A percentile compares a stretch with the other conserved stretches of the same genome.
These are phyloP conservation scores for Candida andamanensis DNA, from an alignment of 805 yeast species.

Conservation along the genomic window DNA sequence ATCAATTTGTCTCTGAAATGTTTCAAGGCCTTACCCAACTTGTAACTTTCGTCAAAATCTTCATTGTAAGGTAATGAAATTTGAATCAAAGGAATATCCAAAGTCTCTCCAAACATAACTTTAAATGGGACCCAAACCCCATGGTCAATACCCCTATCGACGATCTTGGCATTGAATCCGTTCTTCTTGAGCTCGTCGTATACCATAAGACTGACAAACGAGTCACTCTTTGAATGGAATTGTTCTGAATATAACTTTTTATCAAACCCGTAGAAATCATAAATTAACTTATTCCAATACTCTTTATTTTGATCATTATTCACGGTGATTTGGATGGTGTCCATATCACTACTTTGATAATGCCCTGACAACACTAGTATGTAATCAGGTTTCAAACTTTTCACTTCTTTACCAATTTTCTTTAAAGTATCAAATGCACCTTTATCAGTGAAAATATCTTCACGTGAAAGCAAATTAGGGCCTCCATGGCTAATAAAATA, in stretches of 20 bases:
- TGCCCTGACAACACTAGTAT: slow-evolving; percentile 70
- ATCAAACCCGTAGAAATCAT: slow-evolving; percentile 77
- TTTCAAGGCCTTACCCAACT: slow-evolving; percentile 52
- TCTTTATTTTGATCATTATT: slow-evolving; percentile 1
- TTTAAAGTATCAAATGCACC: slow-evolving; percentile 57
- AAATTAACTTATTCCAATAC: slow-evolving; percentile 49
- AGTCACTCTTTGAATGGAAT: slow-evolving; percentile 49
- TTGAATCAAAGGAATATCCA: slow-evolving; percentile 45
- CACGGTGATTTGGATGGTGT: slow-evolving; percentile 44
- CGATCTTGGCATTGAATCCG: slow-evolving; percentile 43
- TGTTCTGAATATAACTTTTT: slow-evolving; percentile 54
- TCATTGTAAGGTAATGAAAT: slow-evolving; percentile 39
- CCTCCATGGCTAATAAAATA: slow-evolving; percentile 81
- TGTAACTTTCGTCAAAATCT: slow-evolving; percentile 40
- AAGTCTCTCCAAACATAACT: slow-evolving; percentile 53
- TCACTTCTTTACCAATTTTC: slow-evolving; percentile 48
- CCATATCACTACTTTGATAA: slow-evolving; percentile 52
- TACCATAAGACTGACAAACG: slow-evolving; percentile 41
- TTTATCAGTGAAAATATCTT: slow-evolving; percentile 46
- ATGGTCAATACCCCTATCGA: slow-evolving; percentile 71
- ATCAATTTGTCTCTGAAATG: slow-evolving; percentile 42
- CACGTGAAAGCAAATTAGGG: slow-evolving; percentile 63
- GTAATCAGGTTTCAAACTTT: slow-evolving; percentile 55
- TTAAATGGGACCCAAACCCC: slow-evolving; percentile 81
- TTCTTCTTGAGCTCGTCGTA: slow-evolving; percentile 30